Evolutionary conservation across 768 basidiomycete species (phyloP), one percentile per base, ranked within the genome.

Genomic region (Grammothele lineata): DNA sequence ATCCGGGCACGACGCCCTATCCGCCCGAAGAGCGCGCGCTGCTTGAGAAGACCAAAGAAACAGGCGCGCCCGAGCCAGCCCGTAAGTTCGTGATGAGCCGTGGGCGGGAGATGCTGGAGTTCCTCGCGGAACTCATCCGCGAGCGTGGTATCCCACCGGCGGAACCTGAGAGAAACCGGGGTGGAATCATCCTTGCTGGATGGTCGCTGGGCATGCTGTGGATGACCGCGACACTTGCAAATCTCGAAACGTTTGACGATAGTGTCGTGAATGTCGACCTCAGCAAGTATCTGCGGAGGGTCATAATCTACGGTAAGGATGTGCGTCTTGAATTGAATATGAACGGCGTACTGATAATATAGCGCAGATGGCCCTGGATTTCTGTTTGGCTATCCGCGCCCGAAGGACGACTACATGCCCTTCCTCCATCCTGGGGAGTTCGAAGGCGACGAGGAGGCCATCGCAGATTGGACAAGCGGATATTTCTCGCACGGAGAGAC

Each of bases 201-300:
- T 72, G 71, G 71, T 71, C 69, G 5, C 23, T 66, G 9, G 71
- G 68, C 0, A 56, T 54, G 5, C 37, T 51, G 2, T 57, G 53
- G 15, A 32, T 32, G 30, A 32, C 30, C 9, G 30, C 30, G 9
- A 9, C 15, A 8, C 30, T 32, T 15, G 15, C 15, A 15, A 8
- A 15, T 15, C 30, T 32, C 8, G 30, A 8, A 8, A 9, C 15
- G 9, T 9, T 15, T n/a, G 17, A 30, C n/a, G 24, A 30, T 3
- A n/a, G n/a, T n/a, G n/a, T n/a, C n/a, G n/a, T n/a, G n/a, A n/a
- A n/a, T n/a, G n/a, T n/a, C n/a, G n/a, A n/a, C n/a, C n/a, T n/a
- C n/a, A n/a, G 3, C 15, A 5, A 35, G 8, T 5, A 11, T 22
- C 14, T 11, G 27, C n/a, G n/a, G n/a, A n/a, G 17, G 11, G 30